These are phyloP conservation scores for Galerina marginata DNA, from an alignment of 768 basidiomycete species.

Conservation along the genomic window DNA sequence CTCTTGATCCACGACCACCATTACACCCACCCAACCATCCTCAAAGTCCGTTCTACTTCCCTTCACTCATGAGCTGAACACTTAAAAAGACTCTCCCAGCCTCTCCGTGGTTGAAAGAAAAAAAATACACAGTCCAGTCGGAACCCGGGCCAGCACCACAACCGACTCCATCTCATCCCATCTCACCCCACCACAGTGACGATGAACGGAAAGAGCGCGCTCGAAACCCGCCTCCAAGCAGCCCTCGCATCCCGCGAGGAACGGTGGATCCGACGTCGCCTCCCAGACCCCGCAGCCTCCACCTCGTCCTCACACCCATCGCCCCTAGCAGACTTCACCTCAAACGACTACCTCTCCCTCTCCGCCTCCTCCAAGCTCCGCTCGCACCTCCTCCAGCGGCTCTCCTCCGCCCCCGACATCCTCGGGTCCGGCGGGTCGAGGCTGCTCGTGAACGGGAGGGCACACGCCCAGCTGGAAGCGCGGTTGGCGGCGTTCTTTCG, in stretches of 20 bases:
- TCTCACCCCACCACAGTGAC: too few species aligned
- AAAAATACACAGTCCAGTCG: too few species aligned
- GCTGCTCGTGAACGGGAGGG: conserved; percentile 76
- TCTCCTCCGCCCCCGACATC: conserved; percentile 56
- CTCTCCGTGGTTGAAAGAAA: too few species aligned
- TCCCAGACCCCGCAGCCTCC: conserved; percentile 54
- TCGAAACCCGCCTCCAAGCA: conserved; percentile 45
- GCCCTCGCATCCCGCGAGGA: conserved; percentile 69
- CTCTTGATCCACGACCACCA: too few species aligned
- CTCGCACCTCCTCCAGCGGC: conserved; percentile 57
- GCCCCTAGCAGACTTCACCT: conserved; percentile 70
- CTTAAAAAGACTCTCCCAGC: too few species aligned
- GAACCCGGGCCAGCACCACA: too few species aligned
- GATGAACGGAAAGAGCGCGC: conserved; percentile 20
- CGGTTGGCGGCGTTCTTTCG: conserved; percentile 70
- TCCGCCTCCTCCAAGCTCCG: conserved; percentile 64
- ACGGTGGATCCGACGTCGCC: conserved; percentile 70
- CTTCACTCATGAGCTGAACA: too few species aligned
- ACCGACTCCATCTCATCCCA: too few species aligned
- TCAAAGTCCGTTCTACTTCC: too few species aligned
- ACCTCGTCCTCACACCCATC: conserved; percentile 33
- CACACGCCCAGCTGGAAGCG: conserved; percentile 74
- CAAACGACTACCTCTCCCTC: conserved; percentile 93
- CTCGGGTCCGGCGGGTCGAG: conserved; percentile 90
- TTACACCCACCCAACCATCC: too few species aligned